Base-by-base conservation (phyloP, 1,139 yeast genomes). In the Suhomyces taliae region DNA sequence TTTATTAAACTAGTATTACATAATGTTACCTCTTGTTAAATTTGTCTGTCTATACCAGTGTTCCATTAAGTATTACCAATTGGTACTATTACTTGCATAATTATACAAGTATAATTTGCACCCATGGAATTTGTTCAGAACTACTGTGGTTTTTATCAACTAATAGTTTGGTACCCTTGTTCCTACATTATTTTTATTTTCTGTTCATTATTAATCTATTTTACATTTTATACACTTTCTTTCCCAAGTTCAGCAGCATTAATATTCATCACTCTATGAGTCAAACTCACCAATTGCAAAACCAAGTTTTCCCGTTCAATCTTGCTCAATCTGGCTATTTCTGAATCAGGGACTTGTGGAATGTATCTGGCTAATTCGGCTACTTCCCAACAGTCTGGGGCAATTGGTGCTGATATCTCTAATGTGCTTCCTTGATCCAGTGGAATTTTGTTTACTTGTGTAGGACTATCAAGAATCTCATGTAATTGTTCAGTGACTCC, bases 251-350 rank as follows among this genome's bases (percentile, higher is more conserved):
- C 33, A 14, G 12, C 12, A 8, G 41, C 26, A 12, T 43, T 36
- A 32, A 39, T 32, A n/a, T 39, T 44, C 46, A 44, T 44, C 27
- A 44, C 46, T 7, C 43, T 24, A 29, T 44, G 46, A 3, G 46
- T 44, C 12, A 44, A 37, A 14, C 40, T 36, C 5, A 44, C 46
- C 37, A 44, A 37, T 19, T 44, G 39, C 10, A 39, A n/a, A 12
- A 44, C 43, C 37, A 44, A 44, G 11, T 14, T 33, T 11, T 44
- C 46, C 24, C 46, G 40, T 11, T 44, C 46, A 3, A 14, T 7
- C 19, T 39, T 40, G 12, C 60, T 43, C 51, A 71, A 44, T 3
- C 36, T 24, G 8, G 53, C 48, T 11, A 69, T 46, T 5, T 60
- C 65, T 1, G 55, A 51, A 35, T 55, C 54, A 11, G 54, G 41